A percentile compares a stretch with the other conserved stretches of the same genome.
Evolutionary conservation across 1,139 yeast genomes (phyloP).

Genomic region (Suhomyces yuchorum): DNA sequence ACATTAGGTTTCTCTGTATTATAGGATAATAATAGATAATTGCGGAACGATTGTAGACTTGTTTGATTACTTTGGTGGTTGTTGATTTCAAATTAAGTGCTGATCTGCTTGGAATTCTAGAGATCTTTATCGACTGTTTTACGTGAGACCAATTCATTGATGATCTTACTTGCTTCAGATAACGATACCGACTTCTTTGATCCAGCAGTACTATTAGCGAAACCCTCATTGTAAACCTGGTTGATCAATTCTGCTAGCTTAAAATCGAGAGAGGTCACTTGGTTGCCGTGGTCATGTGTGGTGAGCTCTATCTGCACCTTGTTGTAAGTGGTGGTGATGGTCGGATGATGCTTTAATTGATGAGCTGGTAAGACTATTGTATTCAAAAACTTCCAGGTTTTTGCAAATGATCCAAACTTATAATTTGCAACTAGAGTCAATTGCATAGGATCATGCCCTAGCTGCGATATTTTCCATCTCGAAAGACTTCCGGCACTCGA

Average conservation of each 20-base stretch:
- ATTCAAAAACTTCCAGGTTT: conserved; percentile 67
- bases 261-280: conserved; percentile 60
- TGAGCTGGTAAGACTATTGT: conserved; percentile 64
- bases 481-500: conserved; percentile 8
- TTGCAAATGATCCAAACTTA: conserved; percentile 52
- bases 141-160: conserved; percentile 21
- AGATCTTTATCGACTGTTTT: conserved; percentile 4
- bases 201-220: neutral
- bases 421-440: conserved; percentile 29
- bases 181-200: conserved; percentile 15
- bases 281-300: conserved; percentile 66
- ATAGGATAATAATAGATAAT: conserved; percentile 8
- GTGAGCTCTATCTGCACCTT: conserved; percentile 57
- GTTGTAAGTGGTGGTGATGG: conserved; percentile 64
- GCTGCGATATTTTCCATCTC: conserved; percentile 6
- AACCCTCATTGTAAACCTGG: conserved; percentile 16
- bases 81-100: too few relatives aligned
- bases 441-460: conserved; percentile 5
- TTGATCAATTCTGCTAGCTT: conserved; percentile 59
- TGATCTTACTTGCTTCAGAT: conserved; percentile 22
- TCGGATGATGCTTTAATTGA: conserved; percentile 71
- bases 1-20: conserved; percentile 7
- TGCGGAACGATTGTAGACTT: neutral
- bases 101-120: too few relatives aligned
- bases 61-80: too few relatives aligned